phyloP scores from a whole-genome alignment of 768 basidiomycete genomes.

The Russula virescens region DNA sequence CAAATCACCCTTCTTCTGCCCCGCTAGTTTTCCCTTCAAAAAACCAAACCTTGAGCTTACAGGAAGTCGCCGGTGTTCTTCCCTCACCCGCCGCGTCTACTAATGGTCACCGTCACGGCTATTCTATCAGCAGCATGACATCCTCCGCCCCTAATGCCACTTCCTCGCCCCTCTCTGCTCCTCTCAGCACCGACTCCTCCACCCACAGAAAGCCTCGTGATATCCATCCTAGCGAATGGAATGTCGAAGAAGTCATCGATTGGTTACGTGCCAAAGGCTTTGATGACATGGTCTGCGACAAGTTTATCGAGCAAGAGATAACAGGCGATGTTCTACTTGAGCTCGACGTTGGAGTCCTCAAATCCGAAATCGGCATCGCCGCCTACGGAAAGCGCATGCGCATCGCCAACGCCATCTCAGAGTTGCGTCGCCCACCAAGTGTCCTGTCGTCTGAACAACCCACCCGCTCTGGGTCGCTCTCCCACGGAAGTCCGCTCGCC shows the following conservation, averaged over 20 bases:
- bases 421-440: constrained; percentile 71
- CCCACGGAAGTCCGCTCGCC: constrained; percentile 26
- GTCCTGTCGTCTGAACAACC: constrained; percentile 41
- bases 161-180: background rate
- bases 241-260: constrained; percentile 79
- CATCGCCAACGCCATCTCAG: constrained; percentile 87
- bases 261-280: constrained; percentile 87
- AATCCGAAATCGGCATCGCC: constrained; percentile 86
- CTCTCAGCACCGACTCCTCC: constrained; percentile 2
- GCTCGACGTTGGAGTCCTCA: constrained; percentile 85
- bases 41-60: constrained; percentile 13
- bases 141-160: constrained; percentile 11
- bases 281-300: constrained; percentile 72
- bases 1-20: background rate
- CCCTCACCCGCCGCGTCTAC: constrained; percentile 31
- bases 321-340: constrained; percentile 95
- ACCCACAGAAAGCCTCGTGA: constrained; percentile 31
- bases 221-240: constrained; percentile 67
- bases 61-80: constrained; percentile 30
- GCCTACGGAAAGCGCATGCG: constrained; percentile 94
- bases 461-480: constrained; percentile 32
- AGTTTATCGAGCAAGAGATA: constrained; percentile 97
- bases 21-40: constrained; percentile 16
- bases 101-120: constrained; percentile 27
- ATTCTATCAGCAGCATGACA: constrained; percentile 11